Percentiles rank a stretch among this genome's conserved stretches.
Evolutionary conservation across 768 basidiomycete species (phyloP).

Genomic region (Mycena maculata): DNA sequence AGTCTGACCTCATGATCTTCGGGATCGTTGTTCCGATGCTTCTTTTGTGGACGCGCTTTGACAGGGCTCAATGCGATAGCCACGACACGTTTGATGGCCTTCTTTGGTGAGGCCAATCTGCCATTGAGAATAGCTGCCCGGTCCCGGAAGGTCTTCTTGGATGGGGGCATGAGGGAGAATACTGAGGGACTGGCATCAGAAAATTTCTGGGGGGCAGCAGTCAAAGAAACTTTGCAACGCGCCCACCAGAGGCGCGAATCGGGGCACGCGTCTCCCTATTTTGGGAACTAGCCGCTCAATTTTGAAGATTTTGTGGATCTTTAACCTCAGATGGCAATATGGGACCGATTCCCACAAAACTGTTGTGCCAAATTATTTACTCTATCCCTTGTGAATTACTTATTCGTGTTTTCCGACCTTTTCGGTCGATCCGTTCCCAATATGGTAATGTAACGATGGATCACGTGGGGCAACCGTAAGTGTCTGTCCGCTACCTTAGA

Average conservation of each 20-base stretch:
- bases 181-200: background rate
- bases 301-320: constrained; percentile 1
- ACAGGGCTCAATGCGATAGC: constrained; percentile 16
- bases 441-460: constrained; percentile 1
- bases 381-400: constrained; percentile 1
- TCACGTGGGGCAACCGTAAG: constrained; percentile 19
- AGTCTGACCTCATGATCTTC: background rate
- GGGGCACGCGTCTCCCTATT: background rate
- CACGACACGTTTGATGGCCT: constrained; percentile 10
- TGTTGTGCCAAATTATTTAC: constrained; percentile 1
- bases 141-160: background rate
- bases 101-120: constrained; percentile 5
- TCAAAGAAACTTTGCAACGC: constrained; percentile 23
- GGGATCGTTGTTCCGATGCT: constrained; percentile 7
- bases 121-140: background rate
- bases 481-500: constrained; percentile 21
- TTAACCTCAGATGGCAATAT: background rate
- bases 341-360: constrained; percentile 1
- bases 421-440: background rate
- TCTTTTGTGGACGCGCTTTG: constrained; percentile 12
- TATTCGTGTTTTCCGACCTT: constrained; percentile 3
- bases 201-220: constrained; percentile 2
- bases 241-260: background rate
- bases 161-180: background rate
- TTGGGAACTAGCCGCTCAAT: constrained; percentile 17